These are phyloP conservation scores for Prillingera fragicola DNA, from an alignment of 1,284 basidiomycete genomes.

Conservation along the genomic window DNA sequence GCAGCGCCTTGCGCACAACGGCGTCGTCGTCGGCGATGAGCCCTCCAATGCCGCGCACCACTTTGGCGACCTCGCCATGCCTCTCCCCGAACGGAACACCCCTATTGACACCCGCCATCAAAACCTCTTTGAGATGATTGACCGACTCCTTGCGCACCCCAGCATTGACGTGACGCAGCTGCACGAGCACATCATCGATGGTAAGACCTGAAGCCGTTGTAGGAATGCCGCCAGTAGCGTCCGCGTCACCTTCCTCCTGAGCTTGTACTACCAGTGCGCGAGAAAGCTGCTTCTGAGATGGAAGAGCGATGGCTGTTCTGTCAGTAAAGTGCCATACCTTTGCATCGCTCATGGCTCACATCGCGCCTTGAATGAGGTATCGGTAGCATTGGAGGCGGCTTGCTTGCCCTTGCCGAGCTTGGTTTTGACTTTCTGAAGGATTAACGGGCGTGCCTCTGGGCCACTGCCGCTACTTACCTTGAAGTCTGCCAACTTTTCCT, in stretches of 20 bases:
- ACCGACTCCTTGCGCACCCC: conserved; percentile 74
- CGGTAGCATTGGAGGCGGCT: conserved; percentile 72
- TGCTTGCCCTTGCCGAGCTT: conserved; percentile 95
- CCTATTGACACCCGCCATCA: conserved; percentile 61
- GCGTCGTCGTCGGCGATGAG: conserved; percentile 70
- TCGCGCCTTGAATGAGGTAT: conserved; percentile 91
- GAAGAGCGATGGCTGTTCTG: conserved; percentile 76
- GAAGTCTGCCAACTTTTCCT: conserved; percentile 83
- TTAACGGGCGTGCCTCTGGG: not conserved
- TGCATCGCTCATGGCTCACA: conserved; percentile 56
- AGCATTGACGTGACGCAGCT: conserved; percentile 77
- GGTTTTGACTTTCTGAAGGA: conserved; percentile 78
- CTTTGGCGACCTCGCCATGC: conserved; percentile 54
- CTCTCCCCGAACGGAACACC: conserved; percentile 47
- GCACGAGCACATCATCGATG: conserved; percentile 69
- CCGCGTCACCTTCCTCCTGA: conserved; percentile 48
- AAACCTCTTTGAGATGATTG: conserved; percentile 71
- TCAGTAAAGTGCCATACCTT: not conserved
- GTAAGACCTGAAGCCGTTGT: conserved; percentile 71
- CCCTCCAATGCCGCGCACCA: conserved; percentile 65
- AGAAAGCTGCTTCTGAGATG: conserved; percentile 60
- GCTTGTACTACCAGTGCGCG: conserved; percentile 27
- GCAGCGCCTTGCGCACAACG: conserved; percentile 49
- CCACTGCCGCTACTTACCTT: conserved; percentile 52
- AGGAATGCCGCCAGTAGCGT: conserved; percentile 54